phyloP scores from a whole-genome alignment of 2,329 filamentous ascomycete species.

The Fusarium bactridioides region DNA sequence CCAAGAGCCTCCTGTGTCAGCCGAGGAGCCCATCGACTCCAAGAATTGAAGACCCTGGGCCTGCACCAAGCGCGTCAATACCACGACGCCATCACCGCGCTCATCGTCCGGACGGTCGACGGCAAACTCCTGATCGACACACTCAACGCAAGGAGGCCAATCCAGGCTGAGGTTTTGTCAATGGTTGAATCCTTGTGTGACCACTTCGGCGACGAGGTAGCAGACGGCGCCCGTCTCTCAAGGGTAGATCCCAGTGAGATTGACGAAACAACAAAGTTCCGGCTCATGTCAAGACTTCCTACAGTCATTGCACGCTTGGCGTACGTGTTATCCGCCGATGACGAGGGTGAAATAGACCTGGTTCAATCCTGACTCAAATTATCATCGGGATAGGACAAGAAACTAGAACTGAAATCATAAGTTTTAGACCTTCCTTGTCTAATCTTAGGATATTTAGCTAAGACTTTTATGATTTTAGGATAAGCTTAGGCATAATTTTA shows the following conservation, averaged over 20 bases:
- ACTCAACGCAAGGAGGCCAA: background rate
- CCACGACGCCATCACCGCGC: background rate
- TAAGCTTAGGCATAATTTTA: background rate
- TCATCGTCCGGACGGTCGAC: background rate
- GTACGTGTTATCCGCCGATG: background rate
- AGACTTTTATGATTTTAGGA: background rate
- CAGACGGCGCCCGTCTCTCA: background rate
- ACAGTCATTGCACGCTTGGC: background rate
- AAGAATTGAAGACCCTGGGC: background rate
- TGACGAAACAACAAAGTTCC: background rate
- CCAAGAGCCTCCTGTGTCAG: background rate
- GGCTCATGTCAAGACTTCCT: background rate
- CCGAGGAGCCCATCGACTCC: background rate
- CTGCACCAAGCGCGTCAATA: background rate
- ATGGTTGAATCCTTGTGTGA: background rate
- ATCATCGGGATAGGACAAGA: background rate
- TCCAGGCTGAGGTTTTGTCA: background rate
- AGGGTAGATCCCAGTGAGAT: background rate
- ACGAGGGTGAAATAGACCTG: background rate
- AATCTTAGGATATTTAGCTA: background rate
- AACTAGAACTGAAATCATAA: background rate
- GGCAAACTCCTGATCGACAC: background rate
- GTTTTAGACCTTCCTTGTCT: background rate
- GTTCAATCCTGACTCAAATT: background rate
- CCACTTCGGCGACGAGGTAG: background rate